Percentiles rank a stretch among this genome's conserved stretches.
phyloP scores from a whole-genome alignment of 306 rosid species.

The Ochetophila trinervis region DNA sequence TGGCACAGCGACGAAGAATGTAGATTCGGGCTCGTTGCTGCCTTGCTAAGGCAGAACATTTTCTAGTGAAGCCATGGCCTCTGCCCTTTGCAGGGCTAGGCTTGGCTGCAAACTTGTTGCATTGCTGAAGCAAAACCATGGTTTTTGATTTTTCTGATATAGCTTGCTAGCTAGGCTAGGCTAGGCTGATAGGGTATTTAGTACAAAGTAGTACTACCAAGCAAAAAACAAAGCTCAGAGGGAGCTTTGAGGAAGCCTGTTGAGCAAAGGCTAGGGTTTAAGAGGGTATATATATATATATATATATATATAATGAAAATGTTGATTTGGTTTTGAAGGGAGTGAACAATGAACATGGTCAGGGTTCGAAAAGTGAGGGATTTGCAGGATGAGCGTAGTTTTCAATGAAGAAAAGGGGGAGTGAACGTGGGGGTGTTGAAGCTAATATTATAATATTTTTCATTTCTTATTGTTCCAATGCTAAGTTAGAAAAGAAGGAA shows the following conservation, averaged over 20 bases:
- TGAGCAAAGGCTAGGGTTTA: constrained; percentile 1
- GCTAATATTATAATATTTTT: background rate
- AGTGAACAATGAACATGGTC: constrained; percentile 62
- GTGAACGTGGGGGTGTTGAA: constrained; percentile 47
- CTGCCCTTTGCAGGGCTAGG: constrained; percentile 33
- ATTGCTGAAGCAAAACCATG: constrained; percentile 48
- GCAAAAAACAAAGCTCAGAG: background rate
- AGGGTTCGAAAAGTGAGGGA: constrained; percentile 84
- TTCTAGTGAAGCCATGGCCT: constrained; percentile 47
- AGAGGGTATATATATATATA: constrained; percentile 19
- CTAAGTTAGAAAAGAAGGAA: too few species aligned
- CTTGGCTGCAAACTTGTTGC: constrained; percentile 27
- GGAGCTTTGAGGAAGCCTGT: constrained; percentile 28
- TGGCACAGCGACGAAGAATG: constrained; percentile 88
- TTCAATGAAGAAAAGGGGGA: constrained; percentile 48
- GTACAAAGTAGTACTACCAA: too few species aligned
- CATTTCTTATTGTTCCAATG: too few species aligned
- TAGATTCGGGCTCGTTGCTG: constrained; percentile 89
- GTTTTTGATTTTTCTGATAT: background rate
- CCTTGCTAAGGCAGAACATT: constrained; percentile 73
- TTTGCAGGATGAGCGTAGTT: constrained; percentile 46
- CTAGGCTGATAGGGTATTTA: too few species aligned
- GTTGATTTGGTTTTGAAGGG: constrained; percentile 37
- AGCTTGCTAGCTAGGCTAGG: too few species aligned
- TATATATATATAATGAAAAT: background rate